Evolutionary conservation across 306 rosid genomes (phyloP).

Genomic region (Lotus japonicus): DNA sequence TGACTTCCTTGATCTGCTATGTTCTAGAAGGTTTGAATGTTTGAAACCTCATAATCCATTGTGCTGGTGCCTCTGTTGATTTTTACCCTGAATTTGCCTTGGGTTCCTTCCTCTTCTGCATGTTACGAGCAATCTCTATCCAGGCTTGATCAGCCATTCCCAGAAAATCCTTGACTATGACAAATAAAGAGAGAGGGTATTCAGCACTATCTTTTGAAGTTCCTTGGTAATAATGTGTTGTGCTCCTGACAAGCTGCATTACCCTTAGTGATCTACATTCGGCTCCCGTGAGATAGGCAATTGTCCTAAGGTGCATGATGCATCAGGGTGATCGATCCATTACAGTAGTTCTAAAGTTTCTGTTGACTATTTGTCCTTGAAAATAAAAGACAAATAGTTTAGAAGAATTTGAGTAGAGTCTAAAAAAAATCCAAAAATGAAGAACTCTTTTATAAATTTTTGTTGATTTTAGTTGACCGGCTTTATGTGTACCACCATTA

Average conservation of each 20-base stretch:
- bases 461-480: too few species aligned
- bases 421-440: too few species aligned
- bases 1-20: constrained; percentile 44
- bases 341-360: too few species aligned
- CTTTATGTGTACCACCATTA: too few species aligned
- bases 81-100: constrained; percentile 26
- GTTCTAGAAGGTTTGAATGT: constrained; percentile 35
- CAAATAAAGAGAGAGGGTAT: constrained; percentile 62
- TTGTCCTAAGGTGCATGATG: too few species aligned
- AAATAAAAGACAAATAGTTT: too few species aligned
- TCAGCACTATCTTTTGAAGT: constrained; percentile 51
- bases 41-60: constrained; percentile 33
- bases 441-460: too few species aligned
- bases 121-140: constrained; percentile 60
- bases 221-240: constrained; percentile 69
- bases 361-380: too few species aligned
- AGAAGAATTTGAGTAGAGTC: too few species aligned
- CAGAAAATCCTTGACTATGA: constrained; percentile 72
- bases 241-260: constrained; percentile 57
- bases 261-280: too few species aligned
- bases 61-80: constrained; percentile 12
- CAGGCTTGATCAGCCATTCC: constrained; percentile 87
- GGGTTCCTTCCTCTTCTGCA: constrained; percentile 50
- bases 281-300: too few species aligned
- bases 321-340: too few species aligned